These are phyloP conservation scores for Hapsidospora chrysogenum DNA, from an alignment of 495 filamentous ascomycete genomes.

Conservation along the genomic window DNA sequence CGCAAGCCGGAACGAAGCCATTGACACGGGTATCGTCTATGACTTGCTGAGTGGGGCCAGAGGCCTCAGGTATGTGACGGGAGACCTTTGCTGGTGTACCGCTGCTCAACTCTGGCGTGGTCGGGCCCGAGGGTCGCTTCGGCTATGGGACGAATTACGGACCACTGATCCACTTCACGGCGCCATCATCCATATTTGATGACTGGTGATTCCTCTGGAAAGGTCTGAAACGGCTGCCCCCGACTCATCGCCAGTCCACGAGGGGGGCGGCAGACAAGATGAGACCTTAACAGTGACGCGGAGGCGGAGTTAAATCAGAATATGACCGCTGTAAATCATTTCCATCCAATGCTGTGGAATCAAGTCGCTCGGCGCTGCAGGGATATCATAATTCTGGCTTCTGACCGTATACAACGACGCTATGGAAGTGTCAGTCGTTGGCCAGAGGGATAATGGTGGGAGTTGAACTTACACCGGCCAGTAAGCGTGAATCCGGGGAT, in stretches of 20 bases:
- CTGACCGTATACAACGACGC: constrained; percentile 3
- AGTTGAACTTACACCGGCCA: constrained; percentile 7
- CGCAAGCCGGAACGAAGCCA: background rate
- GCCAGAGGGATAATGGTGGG: background rate
- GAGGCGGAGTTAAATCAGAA: no score
- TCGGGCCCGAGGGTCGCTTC: background rate
- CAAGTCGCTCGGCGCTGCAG: no score
- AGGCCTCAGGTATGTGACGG: background rate
- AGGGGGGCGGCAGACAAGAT: no score
- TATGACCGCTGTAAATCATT: no score
- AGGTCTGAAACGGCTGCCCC: no score
- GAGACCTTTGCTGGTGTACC: background rate
- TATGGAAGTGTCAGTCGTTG: background rate
- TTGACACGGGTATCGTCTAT: background rate
- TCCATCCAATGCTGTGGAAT: no score
- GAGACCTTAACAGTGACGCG: no score
- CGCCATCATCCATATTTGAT: background rate
- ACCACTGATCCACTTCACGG: background rate
- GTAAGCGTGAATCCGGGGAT: constrained; percentile 27
- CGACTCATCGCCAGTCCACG: no score
- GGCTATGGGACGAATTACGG: background rate
- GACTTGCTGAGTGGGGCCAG: background rate
- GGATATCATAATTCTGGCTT: constrained; percentile 4
- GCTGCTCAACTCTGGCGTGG: background rate
- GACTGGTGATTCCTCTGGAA: no score